Evolutionary conservation across 805 yeast species (phyloP), one percentile per base, ranked within the genome.

Genomic region (Saccharomycopsis synnaedendra): DNA sequence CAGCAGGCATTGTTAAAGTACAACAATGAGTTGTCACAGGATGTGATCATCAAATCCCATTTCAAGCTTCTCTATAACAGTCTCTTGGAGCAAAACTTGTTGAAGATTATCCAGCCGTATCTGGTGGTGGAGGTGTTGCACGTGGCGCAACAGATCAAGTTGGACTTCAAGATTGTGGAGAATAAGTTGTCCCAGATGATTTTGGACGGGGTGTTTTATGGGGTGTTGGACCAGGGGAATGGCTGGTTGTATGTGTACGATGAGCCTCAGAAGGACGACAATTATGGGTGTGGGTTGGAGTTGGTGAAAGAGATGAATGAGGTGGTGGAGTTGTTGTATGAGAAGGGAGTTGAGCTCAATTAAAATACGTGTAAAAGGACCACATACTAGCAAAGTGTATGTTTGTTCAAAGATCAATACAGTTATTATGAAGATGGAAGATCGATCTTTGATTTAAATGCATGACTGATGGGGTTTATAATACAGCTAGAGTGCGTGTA

Each of bases 201-300:
- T 57, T 74, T 93, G 58, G 98, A 93, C 65, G 83, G 86, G 59
- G 85, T 88, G n/a, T 87, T 93, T 58, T 84, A 81, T 60, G 99
- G 98, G 43, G 97, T 93, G 36, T 72, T 93, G 56, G 98, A 93
- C 64, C 99, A 93, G 69, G 97, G 97, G 42, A 89, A 89, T 62
- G 98, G 98, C 5, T 93, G 97, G 96, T 74, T 93, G 58, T 81
- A 87, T 55, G 78, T 93, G 50, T 93, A 85, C 60, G 95, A 87
- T 50, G 85, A 88, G 61, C 95, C 96, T 39, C 79, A 77, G 59
- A 78, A 80, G 53, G 97, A 93, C 64, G 85, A 85, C 38, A 81
- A 94, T 44, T 93, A 90, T 60, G 93, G 83, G 54, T 80, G 90
- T 47, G 83, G 94, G 41, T 75, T 90, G 56, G 93, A 85, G 49